phyloP scores from a whole-genome alignment of 306 rosid species.

The Fragaria vesca region DNA sequence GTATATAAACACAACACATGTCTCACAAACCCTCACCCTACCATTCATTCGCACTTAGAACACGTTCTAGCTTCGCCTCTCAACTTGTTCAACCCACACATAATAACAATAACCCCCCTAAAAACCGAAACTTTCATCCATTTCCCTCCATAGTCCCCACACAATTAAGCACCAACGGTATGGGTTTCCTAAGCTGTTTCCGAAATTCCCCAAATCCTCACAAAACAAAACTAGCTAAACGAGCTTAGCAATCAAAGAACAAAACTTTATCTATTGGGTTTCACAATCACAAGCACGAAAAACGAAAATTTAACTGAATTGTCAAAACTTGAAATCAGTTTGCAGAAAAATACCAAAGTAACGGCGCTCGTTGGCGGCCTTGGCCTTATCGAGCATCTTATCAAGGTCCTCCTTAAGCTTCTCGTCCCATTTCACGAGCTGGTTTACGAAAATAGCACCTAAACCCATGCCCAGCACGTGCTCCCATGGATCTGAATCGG shows the following conservation, averaged over 20 bases:
- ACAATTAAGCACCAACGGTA: neutral
- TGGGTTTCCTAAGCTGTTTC: neutral
- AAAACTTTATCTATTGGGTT: neutral
- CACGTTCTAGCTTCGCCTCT: neutral
- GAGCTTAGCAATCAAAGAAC: neutral
- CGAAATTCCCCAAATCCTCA: neutral
- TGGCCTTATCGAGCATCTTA: conserved; percentile 85
- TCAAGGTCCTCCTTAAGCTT: conserved; percentile 71
- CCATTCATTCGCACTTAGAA: neutral
- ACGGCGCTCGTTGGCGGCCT: conserved; percentile 95
- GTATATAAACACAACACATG: neutral
- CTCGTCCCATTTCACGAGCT: conserved; percentile 77
- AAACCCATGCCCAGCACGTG: conserved; percentile 84
- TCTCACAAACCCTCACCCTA: neutral
- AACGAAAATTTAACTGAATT: neutral
- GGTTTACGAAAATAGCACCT: conserved; percentile 65
- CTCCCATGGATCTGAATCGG: conserved; percentile 88
- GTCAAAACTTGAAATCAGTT: neutral
- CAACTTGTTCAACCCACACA: neutral
- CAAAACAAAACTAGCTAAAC: neutral
- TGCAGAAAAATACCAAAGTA: conserved; percentile 52
- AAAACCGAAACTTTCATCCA: neutral
- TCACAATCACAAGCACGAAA: neutral
- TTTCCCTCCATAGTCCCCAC: neutral
- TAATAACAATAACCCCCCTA: neutral